Conservation (phyloP, 371 early-diverging fungal genomes). For the Lichtheimia hyalospora region DNA sequence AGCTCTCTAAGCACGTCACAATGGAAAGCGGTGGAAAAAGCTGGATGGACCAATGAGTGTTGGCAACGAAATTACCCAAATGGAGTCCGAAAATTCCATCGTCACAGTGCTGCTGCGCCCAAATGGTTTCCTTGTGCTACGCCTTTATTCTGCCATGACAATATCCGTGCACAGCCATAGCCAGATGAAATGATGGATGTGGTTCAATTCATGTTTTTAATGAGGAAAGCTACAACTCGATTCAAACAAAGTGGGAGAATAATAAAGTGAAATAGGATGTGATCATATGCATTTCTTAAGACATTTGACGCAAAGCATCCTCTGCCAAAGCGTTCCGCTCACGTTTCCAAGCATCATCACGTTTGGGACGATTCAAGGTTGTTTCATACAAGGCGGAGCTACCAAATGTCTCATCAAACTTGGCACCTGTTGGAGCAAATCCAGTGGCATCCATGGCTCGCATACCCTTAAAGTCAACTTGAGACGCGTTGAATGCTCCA, state of each 20-base stretch:
- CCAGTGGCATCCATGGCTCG: not conserved
- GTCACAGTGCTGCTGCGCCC: no score
- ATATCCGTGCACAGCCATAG: no score
- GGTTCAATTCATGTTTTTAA: no score
- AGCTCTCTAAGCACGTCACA: not conserved
- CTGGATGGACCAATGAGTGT: not conserved
- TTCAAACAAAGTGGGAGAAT: no score
- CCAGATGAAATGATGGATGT: no score
- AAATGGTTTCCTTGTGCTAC: no score
- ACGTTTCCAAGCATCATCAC: not conserved
- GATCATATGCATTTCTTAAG: not conserved
- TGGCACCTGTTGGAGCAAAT: slow-evolving; percentile 6
- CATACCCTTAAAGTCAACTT: not conserved
- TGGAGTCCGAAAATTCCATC: no score
- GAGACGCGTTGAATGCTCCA: not conserved
- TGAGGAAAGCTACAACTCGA: no score
- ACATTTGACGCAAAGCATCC: slow-evolving; percentile 11
- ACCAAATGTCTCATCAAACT: slow-evolving; percentile 11
- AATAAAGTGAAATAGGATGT: no score
- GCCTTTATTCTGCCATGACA: no score
- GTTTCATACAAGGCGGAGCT: slow-evolving; percentile 9
- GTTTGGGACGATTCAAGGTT: not conserved
- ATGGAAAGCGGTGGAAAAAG: not conserved
- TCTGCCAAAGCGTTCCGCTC: slow-evolving; percentile 1
- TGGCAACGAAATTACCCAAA: no score